Conservation (phyloP, 176 grass and related monocot genomes). For the Bonia amplexicaulis region DNA sequence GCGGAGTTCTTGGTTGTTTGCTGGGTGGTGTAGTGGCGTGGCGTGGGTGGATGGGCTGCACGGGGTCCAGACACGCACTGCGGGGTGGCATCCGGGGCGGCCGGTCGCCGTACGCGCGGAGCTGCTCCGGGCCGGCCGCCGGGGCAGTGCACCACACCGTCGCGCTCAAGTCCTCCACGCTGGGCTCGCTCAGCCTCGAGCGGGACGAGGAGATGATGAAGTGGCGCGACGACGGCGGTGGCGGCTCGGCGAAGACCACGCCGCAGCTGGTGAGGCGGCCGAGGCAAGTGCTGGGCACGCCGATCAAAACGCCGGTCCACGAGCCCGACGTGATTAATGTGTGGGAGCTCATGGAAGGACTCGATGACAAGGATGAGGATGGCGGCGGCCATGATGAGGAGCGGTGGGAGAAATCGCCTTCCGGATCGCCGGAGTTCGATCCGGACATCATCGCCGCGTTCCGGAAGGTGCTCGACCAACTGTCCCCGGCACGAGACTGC, state of each 20-base stretch:
- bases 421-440: slow-evolving; percentile 47
- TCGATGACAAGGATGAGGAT: slow-evolving; percentile 58
- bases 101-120: slow-evolving; percentile 40
- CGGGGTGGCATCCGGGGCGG: slow-evolving; percentile 34
- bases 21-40: too few relatives aligned
- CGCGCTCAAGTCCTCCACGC: slow-evolving; percentile 73
- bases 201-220: slow-evolving; percentile 65
- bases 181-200: slow-evolving; percentile 70
- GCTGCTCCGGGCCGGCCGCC: slow-evolving; percentile 32
- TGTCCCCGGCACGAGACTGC: neutral
- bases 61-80: slow-evolving; percentile 64
- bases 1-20: too few relatives aligned
- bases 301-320: slow-evolving; percentile 44
- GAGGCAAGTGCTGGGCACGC: slow-evolving; percentile 44
- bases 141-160: slow-evolving; percentile 45
- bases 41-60: slow-evolving; percentile 80
- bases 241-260: neutral
- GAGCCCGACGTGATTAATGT: slow-evolving; percentile 90
- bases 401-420: neutral
- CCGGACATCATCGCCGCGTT: slow-evolving; percentile 54
- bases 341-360: slow-evolving; percentile 97
- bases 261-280: slow-evolving; percentile 38
- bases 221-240: slow-evolving; percentile 27
- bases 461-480: slow-evolving; percentile 41
- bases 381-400: neutral